Evolutionary conservation across 305 asterid species (phyloP).

Genomic region (Solanum hybrid): DNA sequence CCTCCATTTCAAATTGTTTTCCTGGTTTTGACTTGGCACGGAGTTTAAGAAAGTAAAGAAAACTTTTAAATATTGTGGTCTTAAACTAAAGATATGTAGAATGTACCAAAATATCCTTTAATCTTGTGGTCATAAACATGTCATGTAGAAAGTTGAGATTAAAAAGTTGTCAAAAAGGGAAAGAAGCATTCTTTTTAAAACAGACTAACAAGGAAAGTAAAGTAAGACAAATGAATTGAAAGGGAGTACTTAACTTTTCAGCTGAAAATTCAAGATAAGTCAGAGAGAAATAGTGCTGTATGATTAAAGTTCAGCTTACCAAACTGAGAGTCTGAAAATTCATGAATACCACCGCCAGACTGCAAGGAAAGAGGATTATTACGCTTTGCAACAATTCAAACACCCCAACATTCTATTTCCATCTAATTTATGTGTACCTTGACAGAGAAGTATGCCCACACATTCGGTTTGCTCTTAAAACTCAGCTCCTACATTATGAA

Average conservation of each 20-base stretch:
- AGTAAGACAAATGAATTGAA: background rate
- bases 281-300: background rate
- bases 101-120: background rate
- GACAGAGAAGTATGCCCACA: conserved; percentile 99
- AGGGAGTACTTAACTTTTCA: background rate
- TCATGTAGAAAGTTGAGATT: background rate
- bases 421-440: conserved; percentile 47
- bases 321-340: conserved; percentile 97
- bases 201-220: background rate
- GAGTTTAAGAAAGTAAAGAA: background rate
- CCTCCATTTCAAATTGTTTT: background rate
- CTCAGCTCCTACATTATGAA: conserved; percentile 65
- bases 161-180: background rate
- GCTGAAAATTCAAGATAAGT: background rate
- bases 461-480: conserved; percentile 99
- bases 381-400: background rate
- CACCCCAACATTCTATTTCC: background rate
- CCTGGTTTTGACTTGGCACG: background rate
- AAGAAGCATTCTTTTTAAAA: background rate
- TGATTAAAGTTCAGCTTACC: conserved; percentile 48
- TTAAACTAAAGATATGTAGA: background rate
- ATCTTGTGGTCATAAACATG: background rate
- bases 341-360: conserved; percentile 99
- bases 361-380: conserved; percentile 23
- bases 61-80: background rate